These are phyloP conservation scores for Penicillium egyptiacum DNA, from an alignment of 495 filamentous ascomycete genomes.

Conservation along the genomic window DNA sequence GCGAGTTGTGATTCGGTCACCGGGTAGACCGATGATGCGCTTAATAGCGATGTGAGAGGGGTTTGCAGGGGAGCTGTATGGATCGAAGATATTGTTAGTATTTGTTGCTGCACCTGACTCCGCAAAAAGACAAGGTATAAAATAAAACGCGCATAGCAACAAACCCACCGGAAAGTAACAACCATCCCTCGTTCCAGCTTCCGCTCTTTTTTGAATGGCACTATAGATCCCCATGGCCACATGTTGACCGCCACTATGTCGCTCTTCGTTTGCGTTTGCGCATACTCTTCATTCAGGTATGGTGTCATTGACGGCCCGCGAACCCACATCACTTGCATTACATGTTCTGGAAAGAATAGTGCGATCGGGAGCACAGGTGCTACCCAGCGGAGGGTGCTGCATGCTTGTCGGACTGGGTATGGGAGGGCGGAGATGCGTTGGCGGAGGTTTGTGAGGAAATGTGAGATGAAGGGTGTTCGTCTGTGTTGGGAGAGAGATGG, in stretches of 20 bases:
- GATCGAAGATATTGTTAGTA: background rate
- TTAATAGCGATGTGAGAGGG: constrained; percentile 63
- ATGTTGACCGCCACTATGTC: constrained; percentile 53
- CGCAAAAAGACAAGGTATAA: background rate
- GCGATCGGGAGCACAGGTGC: constrained; percentile 62
- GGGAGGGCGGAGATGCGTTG: constrained; percentile 38
- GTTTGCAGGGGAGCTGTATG: constrained; percentile 59
- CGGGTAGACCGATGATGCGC: constrained; percentile 66
- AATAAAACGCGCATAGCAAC: background rate
- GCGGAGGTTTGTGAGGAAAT: constrained; percentile 34
- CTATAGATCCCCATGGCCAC: constrained; percentile 38
- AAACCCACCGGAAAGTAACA: constrained; percentile 51
- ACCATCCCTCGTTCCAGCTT: constrained; percentile 54
- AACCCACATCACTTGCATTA: constrained; percentile 62
- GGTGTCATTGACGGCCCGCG: constrained; percentile 75
- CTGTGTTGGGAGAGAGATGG: constrained; percentile 16
- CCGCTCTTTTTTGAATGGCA: constrained; percentile 44
- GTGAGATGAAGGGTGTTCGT: constrained; percentile 14
- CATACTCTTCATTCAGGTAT: constrained; percentile 65
- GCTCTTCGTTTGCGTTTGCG: constrained; percentile 52
- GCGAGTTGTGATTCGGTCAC: constrained; percentile 63
- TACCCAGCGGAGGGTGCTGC: constrained; percentile 49
- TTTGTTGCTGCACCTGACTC: background rate
- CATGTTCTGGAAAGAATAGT: constrained; percentile 62
- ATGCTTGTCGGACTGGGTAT: constrained; percentile 25